A percentile compares a stretch with the other conserved stretches of the same genome.
Conservation (phyloP, 495 filamentous ascomycete species). For the Penicillium roqueforti region DNA sequence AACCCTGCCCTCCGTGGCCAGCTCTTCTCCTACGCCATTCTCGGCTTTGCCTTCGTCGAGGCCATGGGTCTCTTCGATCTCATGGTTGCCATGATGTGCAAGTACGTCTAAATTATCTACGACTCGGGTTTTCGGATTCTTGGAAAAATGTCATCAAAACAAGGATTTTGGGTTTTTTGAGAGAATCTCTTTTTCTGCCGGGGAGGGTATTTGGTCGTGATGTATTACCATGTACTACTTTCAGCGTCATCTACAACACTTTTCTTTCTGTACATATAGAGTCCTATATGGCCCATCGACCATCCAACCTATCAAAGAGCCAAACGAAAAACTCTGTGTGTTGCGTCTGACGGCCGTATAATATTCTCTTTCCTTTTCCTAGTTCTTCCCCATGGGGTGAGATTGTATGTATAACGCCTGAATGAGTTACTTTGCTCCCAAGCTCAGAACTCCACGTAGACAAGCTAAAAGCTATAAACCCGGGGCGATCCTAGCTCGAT, state of each 20-base stretch:
- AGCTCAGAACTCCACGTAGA: constrained; percentile 7
- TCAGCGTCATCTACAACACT: constrained; percentile 37
- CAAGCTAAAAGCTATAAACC: constrained; percentile 4
- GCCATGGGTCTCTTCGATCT: constrained; percentile 91
- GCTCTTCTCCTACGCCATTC: constrained; percentile 90
- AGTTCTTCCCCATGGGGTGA: not conserved
- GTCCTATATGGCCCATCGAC: constrained; percentile 34
- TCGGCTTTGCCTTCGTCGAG: constrained; percentile 91
- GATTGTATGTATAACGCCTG: not conserved
- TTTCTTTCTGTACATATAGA: constrained; percentile 47
- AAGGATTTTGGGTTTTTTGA: constrained; percentile 16
- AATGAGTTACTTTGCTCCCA: not conserved
- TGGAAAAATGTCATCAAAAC: constrained; percentile 18
- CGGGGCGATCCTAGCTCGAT: constrained; percentile 2
- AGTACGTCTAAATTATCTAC: constrained; percentile 47
- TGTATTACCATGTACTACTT: constrained; percentile 42
- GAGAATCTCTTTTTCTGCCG: constrained; percentile 24
- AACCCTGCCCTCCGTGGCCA: constrained; percentile 87
- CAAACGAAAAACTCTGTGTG: constrained; percentile 36
- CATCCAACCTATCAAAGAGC: constrained; percentile 33
- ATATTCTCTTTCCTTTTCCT: constrained; percentile 6
- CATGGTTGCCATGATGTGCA: constrained; percentile 88
- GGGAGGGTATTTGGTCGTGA: constrained; percentile 36
- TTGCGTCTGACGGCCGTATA: constrained; percentile 28
- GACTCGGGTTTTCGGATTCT: constrained; percentile 12